A percentile compares a stretch with the other conserved stretches of the same genome.
Conservation (phyloP, 1,139 yeast genomes). For the Taphrina pruni region DNA sequence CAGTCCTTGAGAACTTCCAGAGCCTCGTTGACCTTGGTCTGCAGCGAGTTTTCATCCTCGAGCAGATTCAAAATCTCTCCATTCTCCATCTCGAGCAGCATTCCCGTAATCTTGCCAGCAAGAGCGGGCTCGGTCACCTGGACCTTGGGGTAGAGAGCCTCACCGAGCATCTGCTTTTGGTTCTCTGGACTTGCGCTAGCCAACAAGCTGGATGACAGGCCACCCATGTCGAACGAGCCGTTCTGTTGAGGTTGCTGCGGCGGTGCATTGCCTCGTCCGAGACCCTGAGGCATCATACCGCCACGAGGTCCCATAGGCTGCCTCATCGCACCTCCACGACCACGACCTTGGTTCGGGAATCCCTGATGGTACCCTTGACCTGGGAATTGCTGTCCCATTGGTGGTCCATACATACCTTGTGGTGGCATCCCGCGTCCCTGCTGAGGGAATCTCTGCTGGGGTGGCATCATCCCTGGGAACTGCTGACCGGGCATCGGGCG, state of each 20-base stretch:
- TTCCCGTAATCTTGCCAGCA: constrained; percentile 99
- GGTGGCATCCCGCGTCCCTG: constrained; percentile 41
- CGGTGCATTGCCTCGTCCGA: constrained; percentile 44
- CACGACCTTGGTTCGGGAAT: constrained; percentile 38
- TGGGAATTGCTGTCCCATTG: constrained; percentile 59
- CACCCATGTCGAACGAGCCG: constrained; percentile 55
- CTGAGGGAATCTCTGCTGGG: constrained; percentile 52
- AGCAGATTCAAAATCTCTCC: constrained; percentile 86
- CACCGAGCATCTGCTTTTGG: constrained; percentile 97
- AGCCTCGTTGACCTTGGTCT: constrained; percentile 93
- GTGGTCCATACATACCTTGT: constrained; percentile 65
- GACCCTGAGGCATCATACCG: constrained; percentile 50
- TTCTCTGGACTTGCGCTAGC: constrained; percentile 67
- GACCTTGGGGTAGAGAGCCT: constrained; percentile 94
- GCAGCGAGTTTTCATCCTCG: constrained; percentile 82
- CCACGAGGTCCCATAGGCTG: constrained; percentile 54
- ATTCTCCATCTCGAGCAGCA: constrained; percentile 95
- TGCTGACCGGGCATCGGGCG: constrained; percentile 68
- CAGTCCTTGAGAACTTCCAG: constrained; percentile 85
- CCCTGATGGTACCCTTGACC: constrained; percentile 42
- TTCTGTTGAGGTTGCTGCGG: constrained; percentile 73
- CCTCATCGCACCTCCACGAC: constrained; percentile 39
- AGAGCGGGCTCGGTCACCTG: constrained; percentile 92
- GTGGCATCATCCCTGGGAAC: constrained; percentile 83
- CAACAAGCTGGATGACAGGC: constrained; percentile 45